phyloP scores from a whole-genome alignment of 768 basidiomycete genomes.

The Obba rivulosa region DNA sequence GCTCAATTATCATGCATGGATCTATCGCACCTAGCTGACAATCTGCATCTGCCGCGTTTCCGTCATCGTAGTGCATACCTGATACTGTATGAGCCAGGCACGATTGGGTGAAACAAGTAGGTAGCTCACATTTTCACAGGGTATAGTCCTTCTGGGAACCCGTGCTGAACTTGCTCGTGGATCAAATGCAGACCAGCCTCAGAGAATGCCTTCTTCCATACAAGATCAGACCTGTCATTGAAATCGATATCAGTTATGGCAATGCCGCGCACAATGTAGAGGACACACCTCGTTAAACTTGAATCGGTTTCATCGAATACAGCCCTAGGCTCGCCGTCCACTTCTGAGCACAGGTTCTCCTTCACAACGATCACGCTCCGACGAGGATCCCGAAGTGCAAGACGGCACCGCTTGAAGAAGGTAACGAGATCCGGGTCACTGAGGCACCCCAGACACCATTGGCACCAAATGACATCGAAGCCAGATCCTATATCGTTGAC shows the following conservation, averaged over 20 bases:
- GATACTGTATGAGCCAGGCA: not conserved
- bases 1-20: not conserved
- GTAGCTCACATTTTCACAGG: conserved; percentile 75
- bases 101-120: not conserved
- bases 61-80: conserved; percentile 55
- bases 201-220: conserved; percentile 74
- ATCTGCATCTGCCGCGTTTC: no score
- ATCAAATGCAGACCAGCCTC: conserved; percentile 70
- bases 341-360: conserved; percentile 79
- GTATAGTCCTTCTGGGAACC: conserved; percentile 78
- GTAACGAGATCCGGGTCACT: conserved; percentile 67
- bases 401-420: conserved; percentile 64
- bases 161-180: conserved; percentile 72
- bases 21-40: not conserved
- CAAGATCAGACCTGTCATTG: conserved; percentile 64
- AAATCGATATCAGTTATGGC: not conserved
- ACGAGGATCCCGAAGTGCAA: conserved; percentile 47
- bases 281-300: conserved; percentile 73
- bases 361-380: conserved; percentile 79
- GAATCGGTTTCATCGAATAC: conserved; percentile 86
- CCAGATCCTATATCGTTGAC: conserved; percentile 39
- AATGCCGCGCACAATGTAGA: not conserved
- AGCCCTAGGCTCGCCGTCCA: conserved; percentile 42
- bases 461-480: conserved; percentile 94
- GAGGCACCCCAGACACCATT: conserved; percentile 94